Evolutionary conservation across 1,284 basidiomycete species (phyloP).

Genomic region (Sanghuangporus sanghuang): DNA sequence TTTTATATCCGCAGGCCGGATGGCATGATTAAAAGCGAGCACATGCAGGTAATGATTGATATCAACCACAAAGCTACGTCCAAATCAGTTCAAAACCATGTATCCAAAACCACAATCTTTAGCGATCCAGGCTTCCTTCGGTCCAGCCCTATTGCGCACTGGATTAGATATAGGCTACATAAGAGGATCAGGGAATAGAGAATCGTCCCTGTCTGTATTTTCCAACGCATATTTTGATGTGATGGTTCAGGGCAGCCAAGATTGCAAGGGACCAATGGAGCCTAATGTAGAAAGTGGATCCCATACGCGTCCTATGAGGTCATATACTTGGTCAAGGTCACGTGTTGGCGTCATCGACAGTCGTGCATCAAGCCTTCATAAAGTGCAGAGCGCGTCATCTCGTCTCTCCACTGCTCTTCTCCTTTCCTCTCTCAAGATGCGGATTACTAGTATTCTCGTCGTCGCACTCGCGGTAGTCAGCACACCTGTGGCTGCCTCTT

Average conservation of each 20-base stretch:
- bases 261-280: neutral
- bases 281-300: neutral
- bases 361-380: neutral
- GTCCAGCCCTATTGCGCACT: too few relatives aligned
- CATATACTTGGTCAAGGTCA: neutral
- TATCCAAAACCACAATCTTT: too few relatives aligned
- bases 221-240: neutral
- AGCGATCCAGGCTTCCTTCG: too few relatives aligned
- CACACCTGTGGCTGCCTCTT: slow-evolving; percentile 40
- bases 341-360: neutral
- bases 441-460: slow-evolving; percentile 33
- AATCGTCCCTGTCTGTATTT: neutral
- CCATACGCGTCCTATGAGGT: neutral
- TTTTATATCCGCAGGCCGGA: too few relatives aligned
- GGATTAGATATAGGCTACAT: too few relatives aligned
- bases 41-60: too few relatives aligned
- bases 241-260: neutral
- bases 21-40: too few relatives aligned
- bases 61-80: too few relatives aligned
- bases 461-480: slow-evolving; percentile 32
- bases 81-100: too few relatives aligned
- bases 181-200: neutral
- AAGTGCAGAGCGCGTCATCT: neutral
- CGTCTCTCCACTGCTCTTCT: neutral
- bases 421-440: slow-evolving; percentile 30